Evolutionary conservation across 257 asterid species (phyloP).

Genomic region (Primulina tabacum): DNA sequence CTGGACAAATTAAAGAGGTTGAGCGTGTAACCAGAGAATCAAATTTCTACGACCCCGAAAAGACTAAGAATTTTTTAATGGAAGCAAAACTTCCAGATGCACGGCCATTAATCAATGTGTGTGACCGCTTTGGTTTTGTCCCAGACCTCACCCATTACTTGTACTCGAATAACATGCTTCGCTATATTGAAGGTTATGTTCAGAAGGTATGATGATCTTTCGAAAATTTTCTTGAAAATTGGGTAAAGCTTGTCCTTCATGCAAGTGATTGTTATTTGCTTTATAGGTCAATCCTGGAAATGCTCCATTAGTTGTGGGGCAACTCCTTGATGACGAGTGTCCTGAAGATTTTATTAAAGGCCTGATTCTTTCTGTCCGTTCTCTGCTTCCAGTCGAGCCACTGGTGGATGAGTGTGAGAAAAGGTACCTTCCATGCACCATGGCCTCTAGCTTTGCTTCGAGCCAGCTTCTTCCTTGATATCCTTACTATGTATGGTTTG

Average conservation of each 20-base stretch:
- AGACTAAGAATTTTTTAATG: conserved; percentile 95
- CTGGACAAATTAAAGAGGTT: conserved; percentile 98
- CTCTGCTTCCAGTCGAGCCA: conserved; percentile 97
- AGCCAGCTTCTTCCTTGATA: conserved; percentile 15
- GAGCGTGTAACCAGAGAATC: conserved; percentile 99
- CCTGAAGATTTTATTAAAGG: conserved; percentile 99
- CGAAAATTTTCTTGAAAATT: background rate
- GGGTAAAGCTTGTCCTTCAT: conserved; percentile 10
- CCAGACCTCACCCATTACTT: conserved; percentile 97
- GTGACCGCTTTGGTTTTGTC: conserved; percentile 98
- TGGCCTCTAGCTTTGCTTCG: background rate
- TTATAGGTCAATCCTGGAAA: conserved; percentile 97
- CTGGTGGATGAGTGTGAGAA: conserved; percentile 99
- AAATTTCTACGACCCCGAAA: conserved; percentile 89
- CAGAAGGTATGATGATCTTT: conserved; percentile 65
- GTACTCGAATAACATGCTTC: conserved; percentile 92
- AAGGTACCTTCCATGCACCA: conserved; percentile 44
- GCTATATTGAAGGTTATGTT: conserved; percentile 98
- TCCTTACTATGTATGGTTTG: conserved; percentile 25
- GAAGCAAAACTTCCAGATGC: conserved; percentile 99
- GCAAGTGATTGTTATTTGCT: conserved; percentile 27
- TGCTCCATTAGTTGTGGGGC: conserved; percentile 98
- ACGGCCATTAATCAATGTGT: conserved; percentile 90
- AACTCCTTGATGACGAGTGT: conserved; percentile 95
- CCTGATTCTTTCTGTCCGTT: conserved; percentile 91